A percentile compares a stretch with the other conserved stretches of the same genome.
phyloP scores from a whole-genome alignment of 805 yeast species.

The Yamadazyma philogaea region DNA sequence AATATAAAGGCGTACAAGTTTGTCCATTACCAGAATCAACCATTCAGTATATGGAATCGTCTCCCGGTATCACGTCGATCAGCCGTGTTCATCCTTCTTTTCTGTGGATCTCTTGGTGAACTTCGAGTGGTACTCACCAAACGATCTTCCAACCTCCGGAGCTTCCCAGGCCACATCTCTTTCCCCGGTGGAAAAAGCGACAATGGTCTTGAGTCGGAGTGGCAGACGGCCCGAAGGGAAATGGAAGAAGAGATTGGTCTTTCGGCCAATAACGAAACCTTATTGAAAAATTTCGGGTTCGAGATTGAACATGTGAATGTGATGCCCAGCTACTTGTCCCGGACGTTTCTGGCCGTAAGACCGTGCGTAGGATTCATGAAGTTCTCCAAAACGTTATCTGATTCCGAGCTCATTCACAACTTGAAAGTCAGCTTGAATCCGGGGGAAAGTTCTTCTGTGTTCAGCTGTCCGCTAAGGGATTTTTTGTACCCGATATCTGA shows the following conservation, averaged over 20 bases:
- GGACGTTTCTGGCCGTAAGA: slow-evolving; percentile 77
- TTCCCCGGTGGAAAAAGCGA: slow-evolving; percentile 95
- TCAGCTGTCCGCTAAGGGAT: slow-evolving; percentile 68
- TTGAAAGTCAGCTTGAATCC: slow-evolving; percentile 58
- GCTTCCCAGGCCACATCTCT: slow-evolving; percentile 87
- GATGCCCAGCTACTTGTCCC: slow-evolving; percentile 76
- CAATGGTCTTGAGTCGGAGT: slow-evolving; percentile 57
- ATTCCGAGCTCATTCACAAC: slow-evolving; percentile 20
- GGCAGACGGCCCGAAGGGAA: slow-evolving; percentile 77
- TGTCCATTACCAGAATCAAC: slow-evolving; percentile 26
- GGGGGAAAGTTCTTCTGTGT: slow-evolving; percentile 71
- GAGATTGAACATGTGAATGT: slow-evolving; percentile 56
- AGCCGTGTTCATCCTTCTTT: slow-evolving; percentile 73
- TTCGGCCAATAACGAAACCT: slow-evolving; percentile 42
- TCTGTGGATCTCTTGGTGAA: slow-evolving; percentile 70
- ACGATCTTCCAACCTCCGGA: slow-evolving; percentile 63
- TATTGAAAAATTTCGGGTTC: slow-evolving; percentile 49
- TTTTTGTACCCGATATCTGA: slow-evolving; percentile 36
- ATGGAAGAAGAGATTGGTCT: slow-evolving; percentile 86
- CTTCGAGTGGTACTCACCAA: slow-evolving; percentile 75
- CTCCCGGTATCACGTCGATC: slow-evolving; percentile 70
- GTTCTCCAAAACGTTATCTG: slow-evolving; percentile 21
- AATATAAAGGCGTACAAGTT: slow-evolving; percentile 30
- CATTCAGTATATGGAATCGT: slow-evolving; percentile 54
- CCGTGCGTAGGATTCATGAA: slow-evolving; percentile 73